A percentile compares a stretch with the other conserved stretches of the same genome.
phyloP scores from a whole-genome alignment of 495 filamentous ascomycete genomes.

The Aspergillus incahuasiensis region DNA sequence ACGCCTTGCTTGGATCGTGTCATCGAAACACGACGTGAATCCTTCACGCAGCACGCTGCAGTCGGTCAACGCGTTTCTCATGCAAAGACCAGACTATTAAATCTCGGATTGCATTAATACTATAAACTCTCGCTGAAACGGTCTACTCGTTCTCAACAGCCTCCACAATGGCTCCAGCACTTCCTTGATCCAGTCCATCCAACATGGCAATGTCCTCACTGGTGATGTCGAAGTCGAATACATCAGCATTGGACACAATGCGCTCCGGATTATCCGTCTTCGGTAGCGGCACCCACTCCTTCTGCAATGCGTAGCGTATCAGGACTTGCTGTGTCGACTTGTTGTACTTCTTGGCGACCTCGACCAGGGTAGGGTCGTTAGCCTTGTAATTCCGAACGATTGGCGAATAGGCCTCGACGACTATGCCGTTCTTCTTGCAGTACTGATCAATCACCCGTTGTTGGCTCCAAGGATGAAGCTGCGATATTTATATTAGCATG shows the following conservation, averaged over 20 bases:
- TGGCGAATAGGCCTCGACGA: conserved; percentile 63
- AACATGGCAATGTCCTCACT: conserved; percentile 58
- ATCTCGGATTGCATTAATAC: conserved; percentile 6
- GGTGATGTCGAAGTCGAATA: conserved; percentile 62
- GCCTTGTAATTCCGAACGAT: conserved; percentile 59
- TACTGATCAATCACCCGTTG: conserved; percentile 57
- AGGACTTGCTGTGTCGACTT: conserved; percentile 49
- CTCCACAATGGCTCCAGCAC: conserved; percentile 48
- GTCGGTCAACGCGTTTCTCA: conserved; percentile 82
- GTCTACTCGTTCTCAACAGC: conserved; percentile 45
- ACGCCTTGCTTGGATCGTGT: conserved; percentile 72
- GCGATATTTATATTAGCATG: conserved; percentile 10
- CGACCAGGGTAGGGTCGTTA: conserved; percentile 49
- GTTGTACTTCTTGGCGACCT: conserved; percentile 48
- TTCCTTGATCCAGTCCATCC: conserved; percentile 63
- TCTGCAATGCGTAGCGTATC: conserved; percentile 57
- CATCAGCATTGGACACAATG: conserved; percentile 59
- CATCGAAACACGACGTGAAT: conserved; percentile 67
- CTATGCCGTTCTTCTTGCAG: conserved; percentile 56
- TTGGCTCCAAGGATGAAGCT: conserved; percentile 67
- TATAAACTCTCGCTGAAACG: conserved; percentile 1
- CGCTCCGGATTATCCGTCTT: conserved; percentile 63
- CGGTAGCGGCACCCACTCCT: conserved; percentile 68
- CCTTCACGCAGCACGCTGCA: conserved; percentile 77
- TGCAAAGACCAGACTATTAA: conserved; percentile 48